Base-by-base conservation (phyloP, 2,329 filamentous ascomycete species). In the Diaporthe ampelina region DNA sequence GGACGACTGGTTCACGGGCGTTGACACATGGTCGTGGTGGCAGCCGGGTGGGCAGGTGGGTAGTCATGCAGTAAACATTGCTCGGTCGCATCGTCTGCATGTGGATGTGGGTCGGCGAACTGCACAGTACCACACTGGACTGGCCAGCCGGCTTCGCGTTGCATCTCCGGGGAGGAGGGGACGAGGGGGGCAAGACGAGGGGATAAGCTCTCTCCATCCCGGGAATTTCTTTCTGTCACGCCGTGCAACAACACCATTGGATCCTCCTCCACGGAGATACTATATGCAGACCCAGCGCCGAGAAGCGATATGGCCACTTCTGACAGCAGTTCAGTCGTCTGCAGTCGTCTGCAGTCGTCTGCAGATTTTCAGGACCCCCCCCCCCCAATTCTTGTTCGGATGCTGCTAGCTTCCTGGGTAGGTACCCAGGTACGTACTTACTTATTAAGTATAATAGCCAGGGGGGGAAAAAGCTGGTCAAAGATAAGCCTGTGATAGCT, bases 401-500 rank as follows among this genome's bases (percentile, higher is more conserved):
- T 17, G 11, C 35, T 37, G 37, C 13, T 37, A 37, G 37, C 37
- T 37, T 32, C 4, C 29, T 32, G 6, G 29, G 29, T 32, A 5
- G 29, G 29, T 32, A n/a, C n/a, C n/a, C n/a, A 32, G 29, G 29
- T 32, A 32, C 4, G 4, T 32, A 32, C 4, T 1, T 32, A 32
- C 4, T 1, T 32, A 32, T 5, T 32, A 32, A 5, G 37, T 10
- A 13, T 37, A 37, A 37, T 9, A 37, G 15, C 4, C 15, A 43
- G 13, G 17, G 43, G 43, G 15, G 5, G 21, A 21, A 48, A 26
- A 59, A 73, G 50, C 67, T 72, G 63, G 68, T 52, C 24, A 37
- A 63, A 40, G 59, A 74, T 72, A 74, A 74, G 73, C 69, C 67
- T 72, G 52, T 45, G 29, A 67, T 15, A 67, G 43, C 29, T 35